phyloP scores from a whole-genome alignment of 2,329 filamentous ascomycete genomes.

The Tolypocladium capitatum region DNA sequence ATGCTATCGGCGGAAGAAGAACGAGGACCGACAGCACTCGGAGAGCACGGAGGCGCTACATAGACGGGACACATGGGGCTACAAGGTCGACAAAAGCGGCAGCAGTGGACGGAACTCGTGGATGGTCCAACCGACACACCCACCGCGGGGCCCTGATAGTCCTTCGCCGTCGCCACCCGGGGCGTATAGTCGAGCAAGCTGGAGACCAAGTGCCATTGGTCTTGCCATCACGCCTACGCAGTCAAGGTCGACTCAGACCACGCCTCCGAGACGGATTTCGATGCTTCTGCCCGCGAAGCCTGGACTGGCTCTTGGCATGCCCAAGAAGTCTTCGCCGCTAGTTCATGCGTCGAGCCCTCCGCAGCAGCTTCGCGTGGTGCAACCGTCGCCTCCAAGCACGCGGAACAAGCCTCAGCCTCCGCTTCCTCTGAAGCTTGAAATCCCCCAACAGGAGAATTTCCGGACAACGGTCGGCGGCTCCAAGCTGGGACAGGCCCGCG shows the following conservation, averaged over 20 bases:
- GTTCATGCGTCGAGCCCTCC: background rate
- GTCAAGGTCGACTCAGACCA: slow-evolving; percentile 8
- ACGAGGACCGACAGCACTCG: slow-evolving; percentile 9
- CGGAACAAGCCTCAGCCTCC: slow-evolving; percentile 9
- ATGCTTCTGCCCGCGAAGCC: slow-evolving; percentile 34
- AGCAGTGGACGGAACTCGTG: slow-evolving; percentile 13
- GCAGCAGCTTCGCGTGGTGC: background rate
- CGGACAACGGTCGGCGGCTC: background rate
- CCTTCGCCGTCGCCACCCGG: slow-evolving; percentile 7
- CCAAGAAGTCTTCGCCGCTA: background rate
- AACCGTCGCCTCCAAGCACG: slow-evolving; percentile 6
- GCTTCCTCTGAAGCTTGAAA: slow-evolving; percentile 15
- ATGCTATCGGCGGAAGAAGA: slow-evolving; percentile 25
- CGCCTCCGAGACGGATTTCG: slow-evolving; percentile 21
- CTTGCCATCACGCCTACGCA: slow-evolving; percentile 27
- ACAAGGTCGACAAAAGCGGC: slow-evolving; percentile 14
- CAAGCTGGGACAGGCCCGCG: slow-evolving; percentile 12
- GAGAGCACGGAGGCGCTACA: background rate
- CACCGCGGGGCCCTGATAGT: slow-evolving; percentile 8
- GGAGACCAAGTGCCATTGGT: slow-evolving; percentile 26
- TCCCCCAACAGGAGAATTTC: slow-evolving; percentile 5
- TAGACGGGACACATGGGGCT: slow-evolving; percentile 23
- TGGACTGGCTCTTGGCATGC: slow-evolving; percentile 18
- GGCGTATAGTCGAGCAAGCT: slow-evolving; percentile 16
- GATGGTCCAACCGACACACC: slow-evolving; percentile 11